A percentile compares a stretch with the other conserved stretches of the same genome.
phyloP scores from a whole-genome alignment of 148 eudicot species.

The Rhododendron ovatum region DNA sequence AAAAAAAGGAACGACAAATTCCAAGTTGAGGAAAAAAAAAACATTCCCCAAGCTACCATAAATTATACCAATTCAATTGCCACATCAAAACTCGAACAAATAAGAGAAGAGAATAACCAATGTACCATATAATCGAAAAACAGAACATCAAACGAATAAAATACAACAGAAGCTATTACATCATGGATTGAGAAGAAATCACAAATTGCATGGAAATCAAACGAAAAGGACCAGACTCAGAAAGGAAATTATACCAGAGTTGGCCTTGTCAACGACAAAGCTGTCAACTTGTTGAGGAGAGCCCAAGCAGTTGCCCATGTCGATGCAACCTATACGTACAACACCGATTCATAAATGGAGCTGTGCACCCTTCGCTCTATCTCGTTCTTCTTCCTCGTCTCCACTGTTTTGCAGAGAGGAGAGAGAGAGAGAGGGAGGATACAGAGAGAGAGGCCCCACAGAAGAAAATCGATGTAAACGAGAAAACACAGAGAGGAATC shows the following conservation, averaged over 20 bases:
- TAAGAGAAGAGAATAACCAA: not conserved
- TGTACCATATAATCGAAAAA: not conserved
- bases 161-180: not conserved
- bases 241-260: constrained; percentile 3
- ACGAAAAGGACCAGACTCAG: not conserved
- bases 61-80: not conserved
- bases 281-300: constrained; percentile 2
- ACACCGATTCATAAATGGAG: not conserved
- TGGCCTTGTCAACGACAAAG: not conserved
- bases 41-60: not conserved
- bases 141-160: not conserved
- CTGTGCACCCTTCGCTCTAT: not conserved
- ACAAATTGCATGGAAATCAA: not conserved
- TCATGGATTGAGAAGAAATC: not conserved
- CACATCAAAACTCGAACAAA: not conserved
- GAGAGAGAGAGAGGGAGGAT: not conserved
- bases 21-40: not conserved
- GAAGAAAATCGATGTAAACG: not conserved
- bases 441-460: not conserved
- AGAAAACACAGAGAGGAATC: not conserved
- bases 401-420: not conserved
- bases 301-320: constrained; percentile 17
- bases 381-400: not conserved
- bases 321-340: not conserved
- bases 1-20: not conserved